Conservation (phyloP, 164 flowering plant species). For the Nymphaea thermarum region DNA sequence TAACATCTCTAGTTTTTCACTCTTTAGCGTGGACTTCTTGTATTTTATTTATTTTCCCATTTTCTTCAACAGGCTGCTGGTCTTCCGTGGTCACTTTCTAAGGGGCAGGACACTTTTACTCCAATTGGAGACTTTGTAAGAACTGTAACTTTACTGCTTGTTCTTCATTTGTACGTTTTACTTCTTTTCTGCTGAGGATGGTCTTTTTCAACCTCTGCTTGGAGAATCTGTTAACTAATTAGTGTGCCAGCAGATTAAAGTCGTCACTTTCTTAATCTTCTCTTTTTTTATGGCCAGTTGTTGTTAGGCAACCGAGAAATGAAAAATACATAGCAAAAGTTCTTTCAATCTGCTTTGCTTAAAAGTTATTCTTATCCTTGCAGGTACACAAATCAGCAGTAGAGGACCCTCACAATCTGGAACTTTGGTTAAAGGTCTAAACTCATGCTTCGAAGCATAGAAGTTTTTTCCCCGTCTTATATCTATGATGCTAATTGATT, state of each 20-base stretch:
- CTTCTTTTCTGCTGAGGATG: too few relatives aligned
- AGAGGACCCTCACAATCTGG: constrained; percentile 80
- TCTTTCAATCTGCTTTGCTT: not conserved
- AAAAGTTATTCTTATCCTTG: constrained; percentile 2
- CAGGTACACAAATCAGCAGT: constrained; percentile 62
- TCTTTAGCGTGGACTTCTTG: too few relatives aligned
- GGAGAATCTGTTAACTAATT: too few relatives aligned
- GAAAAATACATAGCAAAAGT: too few relatives aligned
- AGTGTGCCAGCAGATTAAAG: too few relatives aligned
- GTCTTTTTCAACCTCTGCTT: too few relatives aligned
- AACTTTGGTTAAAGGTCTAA: constrained; percentile 80
- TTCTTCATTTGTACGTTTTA: not conserved
- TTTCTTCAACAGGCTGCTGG: constrained; percentile 61
- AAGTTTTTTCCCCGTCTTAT: not conserved
- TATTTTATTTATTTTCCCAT: not conserved
- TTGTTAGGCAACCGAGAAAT: not conserved
- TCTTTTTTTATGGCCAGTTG: not conserved
- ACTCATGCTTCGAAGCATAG: not conserved
- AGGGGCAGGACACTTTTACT: constrained; percentile 98
- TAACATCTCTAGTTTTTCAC: too few relatives aligned
- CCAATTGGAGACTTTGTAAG: constrained; percentile 90
- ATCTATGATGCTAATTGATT: not conserved
- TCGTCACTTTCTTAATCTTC: too few relatives aligned
- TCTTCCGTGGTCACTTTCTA: constrained; percentile 93
- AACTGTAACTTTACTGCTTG: not conserved